Evolutionary conservation across 2,329 filamentous ascomycete species (phyloP).

Genomic region (Dactylonectria estremocensis): DNA sequence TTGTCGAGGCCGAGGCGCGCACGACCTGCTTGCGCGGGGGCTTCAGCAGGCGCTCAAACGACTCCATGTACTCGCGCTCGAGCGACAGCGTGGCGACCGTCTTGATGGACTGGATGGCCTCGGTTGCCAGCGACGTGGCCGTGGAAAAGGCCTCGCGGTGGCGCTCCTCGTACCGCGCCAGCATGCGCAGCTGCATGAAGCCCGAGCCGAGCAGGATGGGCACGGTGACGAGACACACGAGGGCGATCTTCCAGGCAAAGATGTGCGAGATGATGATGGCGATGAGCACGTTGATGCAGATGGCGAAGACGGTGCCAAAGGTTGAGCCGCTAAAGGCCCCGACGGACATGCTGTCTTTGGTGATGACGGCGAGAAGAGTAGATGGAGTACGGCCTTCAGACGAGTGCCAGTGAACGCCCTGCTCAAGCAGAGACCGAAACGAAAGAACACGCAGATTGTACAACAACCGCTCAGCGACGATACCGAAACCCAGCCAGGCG

Average conservation of each 20-base stretch:
- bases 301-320: constrained; percentile 77
- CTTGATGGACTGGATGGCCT: constrained; percentile 38
- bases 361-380: constrained; percentile 77
- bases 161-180: constrained; percentile 73
- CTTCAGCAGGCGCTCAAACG: constrained; percentile 67
- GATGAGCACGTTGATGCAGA: constrained; percentile 75
- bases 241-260: constrained; percentile 81
- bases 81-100: constrained; percentile 57
- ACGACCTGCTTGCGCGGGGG: constrained; percentile 69
- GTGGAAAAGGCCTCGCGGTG: constrained; percentile 74
- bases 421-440: constrained; percentile 74
- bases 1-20: constrained; percentile 64
- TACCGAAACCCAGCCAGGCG: constrained; percentile 66
- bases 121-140: constrained; percentile 39
- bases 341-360: constrained; percentile 76
- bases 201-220: constrained; percentile 79
- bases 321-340: constrained; percentile 79
- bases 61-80: constrained; percentile 65
- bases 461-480: constrained; percentile 73
- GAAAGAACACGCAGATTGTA: constrained; percentile 74
- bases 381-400: constrained; percentile 72
- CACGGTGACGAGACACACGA: constrained; percentile 78
- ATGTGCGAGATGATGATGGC: constrained; percentile 79
- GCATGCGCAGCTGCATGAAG: constrained; percentile 75
- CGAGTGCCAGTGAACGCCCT: constrained; percentile 80